Evolutionary conservation across 805 yeast genomes (phyloP).

Genomic region (Ogataea pignaliae): DNA sequence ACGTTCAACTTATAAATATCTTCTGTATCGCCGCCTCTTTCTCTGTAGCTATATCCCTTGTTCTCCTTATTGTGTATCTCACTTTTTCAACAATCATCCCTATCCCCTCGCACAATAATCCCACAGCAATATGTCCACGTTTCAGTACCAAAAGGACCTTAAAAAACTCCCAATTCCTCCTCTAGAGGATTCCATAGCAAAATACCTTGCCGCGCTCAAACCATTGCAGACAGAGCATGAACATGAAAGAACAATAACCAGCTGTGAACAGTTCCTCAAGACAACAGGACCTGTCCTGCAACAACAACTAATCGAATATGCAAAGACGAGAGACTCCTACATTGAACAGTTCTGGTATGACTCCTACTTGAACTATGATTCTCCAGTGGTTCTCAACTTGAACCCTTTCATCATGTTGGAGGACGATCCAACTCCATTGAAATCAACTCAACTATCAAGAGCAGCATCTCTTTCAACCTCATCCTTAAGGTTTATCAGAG

Average conservation of each 20-base stretch:
- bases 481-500: constrained; percentile 73
- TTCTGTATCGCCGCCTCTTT: no score
- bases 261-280: constrained; percentile 53
- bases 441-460: constrained; percentile 63
- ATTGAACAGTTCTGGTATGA: constrained; percentile 96
- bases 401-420: constrained; percentile 88
- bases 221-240: constrained; percentile 82
- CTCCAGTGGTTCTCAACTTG: constrained; percentile 85
- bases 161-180: constrained; percentile 78
- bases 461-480: constrained; percentile 78
- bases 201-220: constrained; percentile 61
- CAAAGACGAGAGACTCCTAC: constrained; percentile 65
- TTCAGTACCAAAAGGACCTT: constrained; percentile 53
- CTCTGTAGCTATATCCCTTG: no score
- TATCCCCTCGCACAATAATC: not conserved
- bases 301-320: constrained; percentile 55
- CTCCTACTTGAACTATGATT: constrained; percentile 80
- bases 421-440: constrained; percentile 81
- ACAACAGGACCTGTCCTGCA: constrained; percentile 58
- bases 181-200: constrained; percentile 58
- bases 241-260: constrained; percentile 53
- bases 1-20: no score
- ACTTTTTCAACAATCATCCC: not conserved
- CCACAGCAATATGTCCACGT: constrained; percentile 35
- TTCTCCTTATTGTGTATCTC: no score